Evolutionary conservation across 2,329 filamentous ascomycete genomes (phyloP).

Genomic region (Alternaria ventricosa): DNA sequence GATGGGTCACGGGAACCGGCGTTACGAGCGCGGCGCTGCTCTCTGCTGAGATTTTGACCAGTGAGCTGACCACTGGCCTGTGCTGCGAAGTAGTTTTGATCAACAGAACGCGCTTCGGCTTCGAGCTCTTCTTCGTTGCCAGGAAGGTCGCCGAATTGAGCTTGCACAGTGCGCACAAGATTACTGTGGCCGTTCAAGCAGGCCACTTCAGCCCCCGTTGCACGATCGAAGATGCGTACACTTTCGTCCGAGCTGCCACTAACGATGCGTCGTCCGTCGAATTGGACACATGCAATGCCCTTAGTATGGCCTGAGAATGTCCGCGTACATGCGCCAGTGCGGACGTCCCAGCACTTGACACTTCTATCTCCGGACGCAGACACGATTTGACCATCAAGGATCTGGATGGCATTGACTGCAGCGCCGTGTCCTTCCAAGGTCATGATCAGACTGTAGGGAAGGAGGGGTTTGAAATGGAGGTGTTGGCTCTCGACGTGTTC

Average conservation of each 20-base stretch:
- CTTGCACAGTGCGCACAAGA: slow-evolving; percentile 92
- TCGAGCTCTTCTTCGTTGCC: slow-evolving; percentile 78
- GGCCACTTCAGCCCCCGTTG: slow-evolving; percentile 85
- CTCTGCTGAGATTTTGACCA: slow-evolving; percentile 35
- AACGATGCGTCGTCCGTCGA: slow-evolving; percentile 90
- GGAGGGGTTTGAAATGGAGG: slow-evolving; percentile 61
- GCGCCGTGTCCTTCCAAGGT: slow-evolving; percentile 83
- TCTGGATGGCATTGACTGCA: slow-evolving; percentile 95
- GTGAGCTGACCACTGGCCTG: slow-evolving; percentile 54
- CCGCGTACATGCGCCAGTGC: slow-evolving; percentile 74
- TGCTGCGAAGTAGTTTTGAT: slow-evolving; percentile 73
- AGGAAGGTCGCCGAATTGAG: slow-evolving; percentile 87
- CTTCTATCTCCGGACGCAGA: slow-evolving; percentile 93
- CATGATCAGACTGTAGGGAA: slow-evolving; percentile 78
- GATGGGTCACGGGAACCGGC: slow-evolving; percentile 77
- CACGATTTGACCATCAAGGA: slow-evolving; percentile 83
- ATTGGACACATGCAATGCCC: slow-evolving; percentile 97
- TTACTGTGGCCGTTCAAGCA: slow-evolving; percentile 81
- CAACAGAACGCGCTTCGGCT: slow-evolving; percentile 73
- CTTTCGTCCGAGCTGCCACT: slow-evolving; percentile 96
- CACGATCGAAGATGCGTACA: slow-evolving; percentile 91
- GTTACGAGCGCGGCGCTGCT: slow-evolving; percentile 57
- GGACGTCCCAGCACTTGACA: slow-evolving; percentile 95
- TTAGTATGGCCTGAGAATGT: slow-evolving; percentile 89
- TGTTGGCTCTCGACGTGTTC: slow-evolving; percentile 44